Base-by-base conservation (phyloP, 768 basidiomycete species). In the Favolaschia claudopus region DNA sequence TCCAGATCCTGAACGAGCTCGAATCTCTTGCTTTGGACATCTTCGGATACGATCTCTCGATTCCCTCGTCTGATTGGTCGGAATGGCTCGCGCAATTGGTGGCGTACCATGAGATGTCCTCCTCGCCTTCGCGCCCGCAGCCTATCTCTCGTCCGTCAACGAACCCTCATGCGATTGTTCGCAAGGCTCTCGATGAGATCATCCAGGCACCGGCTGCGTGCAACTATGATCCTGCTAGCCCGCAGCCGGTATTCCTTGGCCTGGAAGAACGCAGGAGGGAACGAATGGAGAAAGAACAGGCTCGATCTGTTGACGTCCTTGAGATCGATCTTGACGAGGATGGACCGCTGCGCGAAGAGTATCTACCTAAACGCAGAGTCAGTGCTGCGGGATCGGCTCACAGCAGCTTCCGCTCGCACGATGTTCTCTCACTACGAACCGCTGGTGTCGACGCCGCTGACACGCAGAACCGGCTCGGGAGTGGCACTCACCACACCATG, bases 271-370 rank as follows among this genome's bases (percentile, higher is more conserved):
- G 87, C 51, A 81, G 80, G 59, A 78, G 75, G 60, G 85, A 87
- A 57, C 81, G 78, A 40, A 55, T 79, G 19, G 83, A 84, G 51
- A 77, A 78, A 61, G 76, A 83, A 53, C 68, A 75, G 44, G 72
- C 73, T 19, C 66, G 70, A 65, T 71, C 66, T 13, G 74, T 79
- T 47, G 87, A 89, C 57, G 78, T 81, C 4, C 71, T 85, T 36
- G 91, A 92, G 67, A 90, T 93, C 49, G 87, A 93, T 73, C 77
- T 93, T 38, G 92, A 93, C 64, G 88, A 91, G 70, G 91, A 92
- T 67, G 92, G 92, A 2, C 92, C 92, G 31, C 78, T 93, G 46
- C 78, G 91, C 46, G 89, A 92, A 68, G 91, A 93, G 67, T 93
- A 93, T 62, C 72, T 93, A 51, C 92, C 92, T 14, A 85, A 79